Conservation (phyloP, 192 early-diverging fungal species). For the Podila minutissima region DNA sequence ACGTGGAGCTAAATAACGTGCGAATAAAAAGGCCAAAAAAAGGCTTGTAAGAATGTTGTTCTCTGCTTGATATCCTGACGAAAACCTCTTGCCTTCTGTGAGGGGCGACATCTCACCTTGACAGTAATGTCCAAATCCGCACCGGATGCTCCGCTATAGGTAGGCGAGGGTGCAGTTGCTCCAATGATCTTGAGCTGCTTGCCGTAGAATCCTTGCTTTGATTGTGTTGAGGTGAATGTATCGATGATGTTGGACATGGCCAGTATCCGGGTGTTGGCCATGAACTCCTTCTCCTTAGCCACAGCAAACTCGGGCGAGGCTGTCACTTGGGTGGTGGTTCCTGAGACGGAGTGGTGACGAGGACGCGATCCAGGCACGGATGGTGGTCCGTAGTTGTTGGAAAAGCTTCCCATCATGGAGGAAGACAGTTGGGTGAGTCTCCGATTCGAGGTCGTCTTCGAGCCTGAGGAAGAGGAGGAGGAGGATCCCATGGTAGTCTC, state of each 20-base stretch:
- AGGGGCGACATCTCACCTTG: constrained; percentile 13
- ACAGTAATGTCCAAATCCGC: constrained; percentile 37
- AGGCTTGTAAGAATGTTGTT: no score
- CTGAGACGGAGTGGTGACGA: constrained; percentile 22
- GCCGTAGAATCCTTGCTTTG: constrained; percentile 45
- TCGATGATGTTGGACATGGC: constrained; percentile 47
- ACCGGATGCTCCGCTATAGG: constrained; percentile 5
- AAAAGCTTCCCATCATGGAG: neutral
- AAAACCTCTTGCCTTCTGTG: no score
- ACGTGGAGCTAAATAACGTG: constrained; percentile 21
- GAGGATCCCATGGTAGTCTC: constrained; percentile 2
- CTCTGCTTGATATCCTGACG: no score
- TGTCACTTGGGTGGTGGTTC: neutral
- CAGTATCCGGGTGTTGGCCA: constrained; percentile 43
- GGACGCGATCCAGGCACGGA: neutral
- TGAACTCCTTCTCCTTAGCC: constrained; percentile 48
- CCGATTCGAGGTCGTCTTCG: neutral
- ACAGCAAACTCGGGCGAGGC: constrained; percentile 15
- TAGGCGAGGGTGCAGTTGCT: constrained; percentile 6
- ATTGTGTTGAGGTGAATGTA: constrained; percentile 27
- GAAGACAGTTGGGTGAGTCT: constrained; percentile 14
- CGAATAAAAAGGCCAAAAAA: neutral
- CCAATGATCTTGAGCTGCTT: constrained; percentile 50
- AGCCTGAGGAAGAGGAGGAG: neutral
- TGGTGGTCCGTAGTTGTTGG: no score